Evolutionary conservation across 2,329 filamentous ascomycete genomes (phyloP), one percentile per base, ranked within the genome.

Genomic region (Fonsecaea pugnacius): DNA sequence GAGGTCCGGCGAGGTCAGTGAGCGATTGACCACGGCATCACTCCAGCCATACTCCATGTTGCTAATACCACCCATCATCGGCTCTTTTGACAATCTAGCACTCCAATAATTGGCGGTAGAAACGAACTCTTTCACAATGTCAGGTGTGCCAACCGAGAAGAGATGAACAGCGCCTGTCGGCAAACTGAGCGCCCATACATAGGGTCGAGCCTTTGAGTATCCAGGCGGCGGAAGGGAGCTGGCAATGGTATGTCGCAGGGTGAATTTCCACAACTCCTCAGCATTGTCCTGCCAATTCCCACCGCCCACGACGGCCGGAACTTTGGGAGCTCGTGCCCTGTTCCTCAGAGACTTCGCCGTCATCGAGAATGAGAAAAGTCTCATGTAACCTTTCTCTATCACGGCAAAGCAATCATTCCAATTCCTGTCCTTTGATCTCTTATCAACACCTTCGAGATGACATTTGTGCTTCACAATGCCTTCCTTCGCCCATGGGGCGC

Each of bases 201-300:
- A 88, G 4, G 93, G 93, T 10, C 95, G 85, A 32, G 88, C 86
- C 73, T 96, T 92, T 36, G 92, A 97, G 77, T 98, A 98, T 10
- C 95, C 95, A 0, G 95, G 94, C 0, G 92, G 85, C 8, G 95
- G 95, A 14, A 99, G 85, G 0, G 90, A 88, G 62, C 92, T 96
- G 10, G 95, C 95, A 69, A 98, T 90, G 0, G 93, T 96, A 75
- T 98, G 93, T 21, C 93, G 87, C 7, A 99, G 86, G 50, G 90
- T 88, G 76, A 97, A 98, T 21, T 89, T 90, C 71, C 91, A 93
- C 9, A 97, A 83, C 69, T 89, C 91, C 69, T 96, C 92, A 4
- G 95, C 95, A 74, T 96, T 98, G 70, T 97, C 93, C 76, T 94
- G 94, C 95, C 95, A 99, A 76, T 99, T 98, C 27, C 95, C 95